phyloP scores from a whole-genome alignment of 768 basidiomycete species.

The Albatrellus ellisii region DNA sequence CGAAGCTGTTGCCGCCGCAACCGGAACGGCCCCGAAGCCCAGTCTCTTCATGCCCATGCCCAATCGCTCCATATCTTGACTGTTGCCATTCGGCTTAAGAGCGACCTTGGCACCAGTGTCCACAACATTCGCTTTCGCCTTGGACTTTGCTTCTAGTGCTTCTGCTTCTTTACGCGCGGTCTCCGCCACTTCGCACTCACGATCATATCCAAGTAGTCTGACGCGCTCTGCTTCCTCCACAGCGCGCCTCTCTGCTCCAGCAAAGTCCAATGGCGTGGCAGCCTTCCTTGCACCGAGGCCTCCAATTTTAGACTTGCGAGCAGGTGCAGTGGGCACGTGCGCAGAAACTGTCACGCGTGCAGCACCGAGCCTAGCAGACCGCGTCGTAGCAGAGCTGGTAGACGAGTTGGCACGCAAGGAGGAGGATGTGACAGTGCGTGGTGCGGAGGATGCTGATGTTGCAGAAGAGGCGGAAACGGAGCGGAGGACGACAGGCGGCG shows the following conservation, averaged over 20 bases:
- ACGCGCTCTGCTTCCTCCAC: constrained; percentile 86
- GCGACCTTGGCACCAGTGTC: constrained; percentile 19
- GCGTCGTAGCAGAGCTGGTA: constrained; percentile 17
- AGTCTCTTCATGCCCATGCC: constrained; percentile 67
- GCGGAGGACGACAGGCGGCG: constrained; percentile 9
- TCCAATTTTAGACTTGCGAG: constrained; percentile 61
- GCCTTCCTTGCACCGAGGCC: constrained; percentile 82
- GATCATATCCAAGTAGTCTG: constrained; percentile 86
- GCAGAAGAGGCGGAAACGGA: constrained; percentile 21
- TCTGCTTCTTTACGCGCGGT: constrained; percentile 55
- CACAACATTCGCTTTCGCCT: constrained; percentile 22
- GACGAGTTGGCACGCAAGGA: constrained; percentile 36
- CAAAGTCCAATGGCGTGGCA: constrained; percentile 76
- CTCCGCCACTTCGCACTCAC: constrained; percentile 73
- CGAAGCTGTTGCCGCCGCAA: constrained; percentile 39
- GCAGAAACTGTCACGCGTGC: constrained; percentile 30
- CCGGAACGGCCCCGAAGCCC: constrained; percentile 76
- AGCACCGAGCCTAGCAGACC: constrained; percentile 27
- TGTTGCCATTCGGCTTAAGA: constrained; percentile 26
- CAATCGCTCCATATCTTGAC: constrained; percentile 39
- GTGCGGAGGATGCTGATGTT: constrained; percentile 28
- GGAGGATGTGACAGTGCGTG: constrained; percentile 57
- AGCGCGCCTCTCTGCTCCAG: constrained; percentile 85
- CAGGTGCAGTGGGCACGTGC: constrained; percentile 17
- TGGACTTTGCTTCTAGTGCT: constrained; percentile 24